phyloP scores from a whole-genome alignment of 768 basidiomycete genomes.

The Agaricus sinodeliciosus region DNA sequence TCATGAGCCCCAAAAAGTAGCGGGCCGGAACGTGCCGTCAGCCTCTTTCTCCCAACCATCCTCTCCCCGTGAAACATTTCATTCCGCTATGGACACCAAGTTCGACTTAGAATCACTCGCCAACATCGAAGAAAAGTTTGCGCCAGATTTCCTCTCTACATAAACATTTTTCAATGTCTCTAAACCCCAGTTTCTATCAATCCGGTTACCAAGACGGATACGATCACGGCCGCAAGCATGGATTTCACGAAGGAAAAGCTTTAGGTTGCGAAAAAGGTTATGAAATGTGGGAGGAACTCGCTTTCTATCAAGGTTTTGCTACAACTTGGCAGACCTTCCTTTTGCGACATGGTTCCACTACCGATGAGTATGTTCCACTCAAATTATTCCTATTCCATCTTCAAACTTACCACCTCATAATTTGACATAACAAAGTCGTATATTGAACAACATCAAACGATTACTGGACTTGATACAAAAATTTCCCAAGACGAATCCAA shows the following conservation, averaged over 20 bases:
- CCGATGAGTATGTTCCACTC: slow-evolving; percentile 38
- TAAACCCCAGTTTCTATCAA: slow-evolving; percentile 84
- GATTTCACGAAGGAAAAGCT: slow-evolving; percentile 84
- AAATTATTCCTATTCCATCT: not conserved
- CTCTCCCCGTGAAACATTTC: not conserved
- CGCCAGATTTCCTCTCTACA: slow-evolving; percentile 98
- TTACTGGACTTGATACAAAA: slow-evolving; percentile 65
- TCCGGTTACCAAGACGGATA: slow-evolving; percentile 72
- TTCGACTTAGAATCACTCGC: slow-evolving; percentile 49
- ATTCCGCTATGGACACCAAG: not conserved
- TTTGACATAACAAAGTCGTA: slow-evolving; percentile 43
- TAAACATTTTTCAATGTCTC: too few species aligned
- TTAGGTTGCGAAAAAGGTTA: slow-evolving; percentile 87
- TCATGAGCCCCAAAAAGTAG: too few species aligned
- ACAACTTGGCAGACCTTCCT: slow-evolving; percentile 56
- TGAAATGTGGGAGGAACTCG: slow-evolving; percentile 97
- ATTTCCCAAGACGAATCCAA: slow-evolving; percentile 78
- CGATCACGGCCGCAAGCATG: slow-evolving; percentile 83
- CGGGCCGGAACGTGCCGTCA: too few species aligned
- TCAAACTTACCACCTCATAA: not conserved
- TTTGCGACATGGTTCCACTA: slow-evolving; percentile 25
- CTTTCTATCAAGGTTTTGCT: slow-evolving; percentile 87
- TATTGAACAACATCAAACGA: slow-evolving; percentile 54
- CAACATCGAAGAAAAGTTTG: slow-evolving; percentile 79
- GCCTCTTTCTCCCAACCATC: too few species aligned